A percentile compares a stretch with the other conserved stretches of the same genome.
Conservation (phyloP, 2,329 filamentous ascomycete species). For the Talaromyces marneffei region DNA sequence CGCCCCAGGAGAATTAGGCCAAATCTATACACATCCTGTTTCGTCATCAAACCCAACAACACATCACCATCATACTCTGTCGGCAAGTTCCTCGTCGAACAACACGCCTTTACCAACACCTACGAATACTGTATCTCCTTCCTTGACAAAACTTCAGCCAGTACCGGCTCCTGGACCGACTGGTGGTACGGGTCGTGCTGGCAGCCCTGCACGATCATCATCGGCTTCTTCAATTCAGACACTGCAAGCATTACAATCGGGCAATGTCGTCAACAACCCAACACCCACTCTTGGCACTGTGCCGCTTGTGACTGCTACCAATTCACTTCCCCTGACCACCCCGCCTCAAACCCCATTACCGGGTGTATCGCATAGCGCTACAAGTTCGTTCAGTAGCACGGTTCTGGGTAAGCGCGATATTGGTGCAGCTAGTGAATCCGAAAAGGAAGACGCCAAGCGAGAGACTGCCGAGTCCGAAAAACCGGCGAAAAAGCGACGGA, state of each 20-base stretch:
- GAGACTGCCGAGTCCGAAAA: conserved; percentile 24
- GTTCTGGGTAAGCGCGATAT: conserved; percentile 50
- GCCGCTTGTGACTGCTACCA: conserved; percentile 68
- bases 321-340: conserved; percentile 75
- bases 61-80: conserved; percentile 29
- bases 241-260: conserved; percentile 51
- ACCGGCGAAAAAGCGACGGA: conserved; percentile 62
- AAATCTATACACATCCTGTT: conserved; percentile 59
- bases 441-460: conserved; percentile 37
- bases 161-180: conserved; percentile 52
- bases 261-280: conserved; percentile 64
- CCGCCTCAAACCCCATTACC: conserved; percentile 78
- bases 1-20: conserved; percentile 73
- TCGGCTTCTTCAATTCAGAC: conserved; percentile 65
- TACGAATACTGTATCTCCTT: conserved; percentile 55
- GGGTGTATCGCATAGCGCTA: conserved; percentile 48
- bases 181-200: conserved; percentile 50
- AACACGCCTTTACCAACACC: conserved; percentile 67
- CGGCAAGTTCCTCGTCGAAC: conserved; percentile 51
- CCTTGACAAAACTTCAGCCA: conserved; percentile 50
- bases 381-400: conserved; percentile 49
- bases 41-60: conserved; percentile 21
- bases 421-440: conserved; percentile 37
- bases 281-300: conserved; percentile 71
- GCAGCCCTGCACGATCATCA: conserved; percentile 78